Base-by-base conservation (phyloP, 768 basidiomycete genomes). In the Mycena galopus region DNA sequence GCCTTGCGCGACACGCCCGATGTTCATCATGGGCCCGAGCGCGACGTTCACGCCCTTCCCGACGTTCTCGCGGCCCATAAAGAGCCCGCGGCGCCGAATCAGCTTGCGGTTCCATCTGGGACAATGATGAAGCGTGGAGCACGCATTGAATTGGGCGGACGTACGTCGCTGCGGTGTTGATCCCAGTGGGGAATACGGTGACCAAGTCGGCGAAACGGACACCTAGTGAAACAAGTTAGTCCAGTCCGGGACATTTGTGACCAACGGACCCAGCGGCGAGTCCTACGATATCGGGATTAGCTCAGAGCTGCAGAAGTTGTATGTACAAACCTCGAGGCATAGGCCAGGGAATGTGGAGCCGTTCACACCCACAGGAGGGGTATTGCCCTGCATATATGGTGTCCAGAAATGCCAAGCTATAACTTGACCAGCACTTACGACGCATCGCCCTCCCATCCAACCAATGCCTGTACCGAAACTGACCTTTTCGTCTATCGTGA, bases 41-140 rank as follows among this genome's bases (percentile, higher is more conserved):
- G 91, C 92, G 59, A 97, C 83, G 76, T 98, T 89, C 56, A 94
- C 91, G 27, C 97, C 97, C 78, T 97, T 96, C 30, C 89, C 91
- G 67, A 86, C 86, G 82, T 94, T 93, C 79, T 99, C 97, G 65
- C 86, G 77, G 23, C 96, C 96, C 90, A 98, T 93, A 50, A 88
- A 91, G 4, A 89, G 77, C 3, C 94, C 96, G 30, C 96, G 91
- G 19, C 84, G 82, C 63, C 95, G 93, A 66, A 97, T 91, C 35
- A 97, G 85, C 12, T 86, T 85, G 50, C 93, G 94, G 75, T 95
- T 95, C 82, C 89, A 96, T 37, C 92, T 92, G 61, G 66, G 25
- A 33, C 17, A 47, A 27, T 57, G 25, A 47, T 71, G 23, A 77
- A 61, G 23, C 51, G 19, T 30, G 32, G 39, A 39, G 32, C 30